Percentiles rank a stretch among this genome's conserved stretches.
Conservation (phyloP, 129 eudicot genomes). For the Dittrichia graveolens region DNA sequence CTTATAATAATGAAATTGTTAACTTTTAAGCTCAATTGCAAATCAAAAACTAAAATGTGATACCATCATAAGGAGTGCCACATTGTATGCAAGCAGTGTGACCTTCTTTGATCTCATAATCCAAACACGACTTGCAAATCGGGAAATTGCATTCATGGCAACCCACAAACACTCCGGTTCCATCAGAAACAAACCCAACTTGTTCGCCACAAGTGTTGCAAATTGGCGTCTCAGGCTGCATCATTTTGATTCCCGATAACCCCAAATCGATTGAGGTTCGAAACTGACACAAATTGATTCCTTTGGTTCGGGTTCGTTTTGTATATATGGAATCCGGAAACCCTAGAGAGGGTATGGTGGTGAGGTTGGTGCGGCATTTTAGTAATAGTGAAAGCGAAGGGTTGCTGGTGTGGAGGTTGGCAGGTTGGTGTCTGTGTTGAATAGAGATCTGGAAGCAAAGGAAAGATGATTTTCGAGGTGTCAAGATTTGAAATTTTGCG, state of each 20-base stretch:
- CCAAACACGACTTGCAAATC: conserved; percentile 76
- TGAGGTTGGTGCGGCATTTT: conserved; percentile 37
- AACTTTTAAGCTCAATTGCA: neutral
- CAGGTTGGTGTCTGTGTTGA: conserved; percentile 53
- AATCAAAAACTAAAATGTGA: neutral
- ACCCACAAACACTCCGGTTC: conserved; percentile 71
- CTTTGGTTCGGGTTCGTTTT: conserved; percentile 5
- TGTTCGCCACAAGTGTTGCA: conserved; percentile 94
- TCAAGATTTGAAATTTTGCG: conserved; percentile 60
- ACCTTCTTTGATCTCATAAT: conserved; percentile 80
- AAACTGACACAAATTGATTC: conserved; percentile 10
- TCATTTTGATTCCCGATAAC: conserved; percentile 46
- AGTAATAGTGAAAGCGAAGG: conserved; percentile 43
- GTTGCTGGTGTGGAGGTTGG: conserved; percentile 63
- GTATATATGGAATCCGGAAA: conserved; percentile 26
- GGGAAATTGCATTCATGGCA: conserved; percentile 93
- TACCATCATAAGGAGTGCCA: conserved; percentile 70
- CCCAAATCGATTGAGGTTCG: conserved; percentile 6
- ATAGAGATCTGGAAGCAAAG: conserved; percentile 43
- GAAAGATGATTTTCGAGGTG: conserved; percentile 39
- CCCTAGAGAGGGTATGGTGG: conserved; percentile 27
- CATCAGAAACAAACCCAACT: conserved; percentile 57
- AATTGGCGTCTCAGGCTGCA: conserved; percentile 73
- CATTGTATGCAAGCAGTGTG: conserved; percentile 74
- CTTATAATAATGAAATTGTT: neutral